A percentile compares a stretch with the other conserved stretches of the same genome.
phyloP scores from a whole-genome alignment of 140 eudicot species.

The Senecio squalidus region DNA sequence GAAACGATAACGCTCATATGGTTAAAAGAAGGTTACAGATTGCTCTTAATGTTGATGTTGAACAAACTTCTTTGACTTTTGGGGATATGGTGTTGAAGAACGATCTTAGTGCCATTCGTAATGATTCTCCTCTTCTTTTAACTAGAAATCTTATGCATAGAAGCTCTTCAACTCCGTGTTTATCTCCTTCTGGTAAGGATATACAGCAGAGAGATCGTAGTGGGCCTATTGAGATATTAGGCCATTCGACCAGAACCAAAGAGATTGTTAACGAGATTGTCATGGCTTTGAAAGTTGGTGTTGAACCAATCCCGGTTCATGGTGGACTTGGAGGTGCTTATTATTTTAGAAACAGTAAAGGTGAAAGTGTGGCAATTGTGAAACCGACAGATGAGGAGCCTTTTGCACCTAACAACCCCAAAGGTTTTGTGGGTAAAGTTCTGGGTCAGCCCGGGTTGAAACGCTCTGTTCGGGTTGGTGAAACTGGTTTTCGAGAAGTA shows the following conservation, averaged over 20 bases:
- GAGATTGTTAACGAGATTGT: constrained; percentile 61
- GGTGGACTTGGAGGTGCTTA: constrained; percentile 97
- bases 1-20: constrained; percentile 80
- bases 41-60: constrained; percentile 68
- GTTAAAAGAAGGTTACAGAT: constrained; percentile 82
- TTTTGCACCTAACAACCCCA: constrained; percentile 94
- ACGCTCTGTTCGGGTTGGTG: constrained; percentile 92
- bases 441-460: constrained; percentile 90
- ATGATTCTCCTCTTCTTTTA: constrained; percentile 76
- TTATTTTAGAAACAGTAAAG: constrained; percentile 57
- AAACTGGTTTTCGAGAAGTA: constrained; percentile 91
- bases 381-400: constrained; percentile 99
- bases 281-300: constrained; percentile 56
- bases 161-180: constrained; percentile 91
- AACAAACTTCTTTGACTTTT: constrained; percentile 72
- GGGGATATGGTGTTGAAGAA: constrained; percentile 86
- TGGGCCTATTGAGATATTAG: constrained; percentile 81
- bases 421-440: constrained; percentile 91
- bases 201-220: constrained; percentile 53
- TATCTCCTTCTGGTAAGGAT: constrained; percentile 72
- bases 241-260: constrained; percentile 40
- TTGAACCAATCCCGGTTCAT: constrained; percentile 77
- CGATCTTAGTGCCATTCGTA: constrained; percentile 75
- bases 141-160: constrained; percentile 66
- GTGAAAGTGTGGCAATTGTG: constrained; percentile 86